Evolutionary conservation across 148 eudicot genomes (phyloP).

Genomic region (Chenopodium berlandieri): DNA sequence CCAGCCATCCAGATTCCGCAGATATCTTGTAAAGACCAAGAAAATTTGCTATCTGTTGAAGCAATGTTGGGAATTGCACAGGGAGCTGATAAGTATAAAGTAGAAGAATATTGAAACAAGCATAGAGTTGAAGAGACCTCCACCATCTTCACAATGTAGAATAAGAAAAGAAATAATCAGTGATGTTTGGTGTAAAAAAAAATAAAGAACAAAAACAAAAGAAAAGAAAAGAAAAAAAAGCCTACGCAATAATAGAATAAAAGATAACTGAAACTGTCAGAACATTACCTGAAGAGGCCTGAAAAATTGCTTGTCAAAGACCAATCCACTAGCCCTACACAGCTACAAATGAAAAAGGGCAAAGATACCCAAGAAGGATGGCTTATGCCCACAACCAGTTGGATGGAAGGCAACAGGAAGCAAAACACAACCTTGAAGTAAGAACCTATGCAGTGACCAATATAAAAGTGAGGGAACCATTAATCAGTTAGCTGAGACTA

Average conservation of each 20-base stretch:
- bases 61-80: constrained; percentile 38
- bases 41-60: constrained; percentile 45
- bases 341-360: constrained; percentile 87
- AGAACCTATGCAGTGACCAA: constrained; percentile 49
- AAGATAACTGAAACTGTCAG: background rate
- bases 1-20: constrained; percentile 61
- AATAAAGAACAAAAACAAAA: too few species aligned
- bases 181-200: background rate
- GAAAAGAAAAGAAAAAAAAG: too few species aligned
- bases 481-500: constrained; percentile 7
- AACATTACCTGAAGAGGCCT: constrained; percentile 54
- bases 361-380: constrained; percentile 92
- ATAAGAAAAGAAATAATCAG: constrained; percentile 8
- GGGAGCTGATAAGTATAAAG: constrained; percentile 92
- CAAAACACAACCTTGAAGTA: constrained; percentile 64
- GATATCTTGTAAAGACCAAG: constrained; percentile 82
- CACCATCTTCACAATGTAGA: constrained; percentile 68
- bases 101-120: constrained; percentile 62
- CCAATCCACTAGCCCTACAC: constrained; percentile 94
- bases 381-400: constrained; percentile 84
- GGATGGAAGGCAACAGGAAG: constrained; percentile 77
- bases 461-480: constrained; percentile 21
- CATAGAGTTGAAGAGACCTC: constrained; percentile 81
- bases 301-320: constrained; percentile 94
- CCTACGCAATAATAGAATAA: background rate